phyloP scores from a whole-genome alignment of 2,329 filamentous ascomycete species.

The Rutstroemia sp. region DNA sequence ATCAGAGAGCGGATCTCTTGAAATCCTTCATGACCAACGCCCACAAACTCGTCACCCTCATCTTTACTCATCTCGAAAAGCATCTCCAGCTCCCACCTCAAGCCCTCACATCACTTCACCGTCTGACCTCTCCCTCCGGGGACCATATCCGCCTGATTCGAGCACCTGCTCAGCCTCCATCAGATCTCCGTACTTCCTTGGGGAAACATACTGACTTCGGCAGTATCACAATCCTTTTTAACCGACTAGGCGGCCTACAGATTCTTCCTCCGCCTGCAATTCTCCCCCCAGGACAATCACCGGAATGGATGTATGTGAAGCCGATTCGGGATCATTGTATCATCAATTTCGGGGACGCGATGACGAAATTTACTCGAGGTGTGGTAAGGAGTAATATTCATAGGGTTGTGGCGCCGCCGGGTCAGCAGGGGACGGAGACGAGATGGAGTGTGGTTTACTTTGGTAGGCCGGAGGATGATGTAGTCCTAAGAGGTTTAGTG shows the following conservation, averaged over 20 bases:
- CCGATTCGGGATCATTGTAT: slow-evolving; percentile 31
- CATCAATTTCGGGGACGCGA: slow-evolving; percentile 33
- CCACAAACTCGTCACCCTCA: slow-evolving; percentile 12
- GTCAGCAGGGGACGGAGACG: slow-evolving; percentile 17
- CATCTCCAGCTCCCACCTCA: slow-evolving; percentile 20
- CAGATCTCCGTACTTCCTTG: slow-evolving; percentile 12
- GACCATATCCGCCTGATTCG: slow-evolving; percentile 18
- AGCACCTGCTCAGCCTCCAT: no score
- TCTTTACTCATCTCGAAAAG: slow-evolving; percentile 21
- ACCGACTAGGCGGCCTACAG: slow-evolving; percentile 34
- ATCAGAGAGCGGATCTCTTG: no score
- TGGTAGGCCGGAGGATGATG: no score
- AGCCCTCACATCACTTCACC: slow-evolving; percentile 19
- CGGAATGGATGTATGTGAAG: slow-evolving; percentile 14
- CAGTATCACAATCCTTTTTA: slow-evolving; percentile 34
- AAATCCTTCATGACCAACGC: no score
- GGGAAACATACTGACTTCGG: slow-evolving; percentile 34
- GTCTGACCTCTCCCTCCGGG: slow-evolving; percentile 13
- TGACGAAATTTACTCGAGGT: slow-evolving; percentile 30
- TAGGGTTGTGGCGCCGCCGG: slow-evolving; percentile 29
- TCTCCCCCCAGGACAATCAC: slow-evolving; percentile 16
- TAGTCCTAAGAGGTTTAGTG: no score
- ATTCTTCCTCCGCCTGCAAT: slow-evolving; percentile 27
- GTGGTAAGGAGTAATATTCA: slow-evolving; percentile 30
- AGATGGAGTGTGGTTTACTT: slow-evolving; percentile 48